Evolutionary conservation across 441 rosid genomes (phyloP), one percentile per base, ranked within the genome.

Genomic region (Mallotus japonicus): DNA sequence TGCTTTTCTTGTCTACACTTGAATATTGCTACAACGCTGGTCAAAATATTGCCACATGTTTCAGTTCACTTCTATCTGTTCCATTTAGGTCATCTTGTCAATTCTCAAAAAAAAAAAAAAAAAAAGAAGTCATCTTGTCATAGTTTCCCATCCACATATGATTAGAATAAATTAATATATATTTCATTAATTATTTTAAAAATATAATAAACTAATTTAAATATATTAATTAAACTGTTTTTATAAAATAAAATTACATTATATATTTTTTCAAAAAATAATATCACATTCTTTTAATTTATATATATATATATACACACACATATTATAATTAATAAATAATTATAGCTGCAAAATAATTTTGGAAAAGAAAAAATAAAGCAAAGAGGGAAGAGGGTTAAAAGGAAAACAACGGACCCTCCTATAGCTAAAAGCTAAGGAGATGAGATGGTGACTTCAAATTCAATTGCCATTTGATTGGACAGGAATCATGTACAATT

Each of bases 1-100:
- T 64, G 75, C 78, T 65, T 75, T 73, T 75, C 66, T 58, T 80
- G 78, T 69, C 73, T 40, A 50, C 79, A 73, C 75, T 67, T 60
- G 62, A 81, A 74, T 53, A 50, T 59, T 70, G 66, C 56, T 12
- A 14, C 22, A 53, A 71, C 62, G 32, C 60, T 62, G 54, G 74
- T 74, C 70, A 51, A 69, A 63, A 67, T 55, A 65, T 5, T 42
- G 77, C 67, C 78, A 81, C 77, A 78, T 79, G 72, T 67, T 57
- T 49, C 64, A 1, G 22, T 76, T 62, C n/a, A 42, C 14, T 46
- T 65, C 47, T 40, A 62, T 63, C 55, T 53, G 17, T 17, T 71
- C 44, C 22, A 42, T n/a, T 65, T 46, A 60, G 7, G 49, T 53
- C 75, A 14, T 44, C 61, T 61, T 62, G 56, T 51, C 71, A 50